Base-by-base conservation (phyloP, 2,329 filamentous ascomycete species). In the Didymella sp. region DNA sequence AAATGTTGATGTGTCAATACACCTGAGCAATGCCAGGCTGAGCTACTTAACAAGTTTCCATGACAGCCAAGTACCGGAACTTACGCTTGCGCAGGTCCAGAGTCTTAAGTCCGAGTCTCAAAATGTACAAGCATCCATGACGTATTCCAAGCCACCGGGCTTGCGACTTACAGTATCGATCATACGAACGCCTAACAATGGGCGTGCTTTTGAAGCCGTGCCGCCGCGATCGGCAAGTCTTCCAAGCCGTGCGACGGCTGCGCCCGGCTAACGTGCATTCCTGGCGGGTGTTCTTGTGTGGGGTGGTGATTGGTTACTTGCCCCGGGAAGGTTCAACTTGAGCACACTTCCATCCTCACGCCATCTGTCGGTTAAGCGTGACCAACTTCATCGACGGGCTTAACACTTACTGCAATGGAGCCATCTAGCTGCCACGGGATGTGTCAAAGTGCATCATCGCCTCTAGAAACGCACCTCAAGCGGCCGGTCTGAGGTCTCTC, bases 41-140 rank as follows among this genome's bases (percentile, higher is more conserved):
- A 24, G 22, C 38, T 42, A 21, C 19, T 22, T 31, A 30, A 40
- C 13, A 27, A 11, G 17, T 11, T 40, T 37, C 24, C 25, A 38
- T 33, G 19, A 8, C 11, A 31, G 17, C 4, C n/a, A 44, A 43
- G 45, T 44, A 30, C 51, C 40, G 31, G 19, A 33, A 21, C 31
- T 40, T 45, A 41, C 33, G 45, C 45, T 45, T 50, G 46, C 33
- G 45, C 40, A 56, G 41, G 46, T 33, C 45, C 52, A 21, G 11
- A 25, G 15, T 22, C 19, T 55, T 37, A 43, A 48, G 15, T 48
- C 37, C 38, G 43, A 38, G 11, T 11, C 24, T 40, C 7, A 17
- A 21, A 33, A 35, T 35, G 38, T 42, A 50, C 35, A 33, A 28
- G 24, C 49, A 38, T 44, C n/a, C 6, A 45, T 56, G 52, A 56